A percentile compares a stretch with the other conserved stretches of the same genome.
These are phyloP conservation scores for Fusarium penzigii DNA, from an alignment of 2,329 filamentous ascomycete genomes.

Conservation along the genomic window DNA sequence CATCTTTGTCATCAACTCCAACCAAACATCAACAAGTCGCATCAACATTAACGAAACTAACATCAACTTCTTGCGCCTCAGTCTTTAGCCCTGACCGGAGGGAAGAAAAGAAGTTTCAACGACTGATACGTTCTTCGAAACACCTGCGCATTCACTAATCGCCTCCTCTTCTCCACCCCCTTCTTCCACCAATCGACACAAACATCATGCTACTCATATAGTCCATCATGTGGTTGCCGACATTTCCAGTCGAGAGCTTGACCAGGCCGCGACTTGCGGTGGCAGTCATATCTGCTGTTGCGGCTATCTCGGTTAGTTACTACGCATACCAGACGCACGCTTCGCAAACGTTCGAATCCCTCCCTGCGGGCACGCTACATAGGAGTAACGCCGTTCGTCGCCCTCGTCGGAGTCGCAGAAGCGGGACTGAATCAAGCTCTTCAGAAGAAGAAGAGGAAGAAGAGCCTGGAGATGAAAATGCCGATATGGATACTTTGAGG, in stretches of 20 bases:
- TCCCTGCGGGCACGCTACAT: conserved; percentile 48
- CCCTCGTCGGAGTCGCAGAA: conserved; percentile 38
- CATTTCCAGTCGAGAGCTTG: conserved; percentile 54
- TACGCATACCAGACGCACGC: conserved; percentile 51
- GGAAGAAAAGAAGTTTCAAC: too few species aligned
- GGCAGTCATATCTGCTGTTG: conserved; percentile 55
- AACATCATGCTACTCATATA: conserved; percentile 37
- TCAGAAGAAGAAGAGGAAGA: conserved; percentile 43
- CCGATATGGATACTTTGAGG: conserved; percentile 31
- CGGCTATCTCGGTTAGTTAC: conserved; percentile 59
- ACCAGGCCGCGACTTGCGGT: conserved; percentile 57
- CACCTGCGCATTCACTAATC: neutral
- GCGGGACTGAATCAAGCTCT: conserved; percentile 44
- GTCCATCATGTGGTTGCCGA: conserved; percentile 48
- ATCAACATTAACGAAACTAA: neutral
- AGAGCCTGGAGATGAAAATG: conserved; percentile 47
- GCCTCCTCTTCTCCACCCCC: conserved; percentile 1
- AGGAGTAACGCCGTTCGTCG: conserved; percentile 69
- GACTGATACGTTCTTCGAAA: neutral
- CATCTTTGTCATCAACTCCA: conserved; percentile 1
- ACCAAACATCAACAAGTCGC: neutral
- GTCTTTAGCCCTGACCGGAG: neutral
- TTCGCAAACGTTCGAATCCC: conserved; percentile 24
- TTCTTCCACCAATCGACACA: conserved; percentile 11
- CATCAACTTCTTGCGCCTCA: neutral